These are phyloP conservation scores for Prototheca cutis DNA, from an alignment of 163 green algal genomes.

Conservation along the genomic window DNA sequence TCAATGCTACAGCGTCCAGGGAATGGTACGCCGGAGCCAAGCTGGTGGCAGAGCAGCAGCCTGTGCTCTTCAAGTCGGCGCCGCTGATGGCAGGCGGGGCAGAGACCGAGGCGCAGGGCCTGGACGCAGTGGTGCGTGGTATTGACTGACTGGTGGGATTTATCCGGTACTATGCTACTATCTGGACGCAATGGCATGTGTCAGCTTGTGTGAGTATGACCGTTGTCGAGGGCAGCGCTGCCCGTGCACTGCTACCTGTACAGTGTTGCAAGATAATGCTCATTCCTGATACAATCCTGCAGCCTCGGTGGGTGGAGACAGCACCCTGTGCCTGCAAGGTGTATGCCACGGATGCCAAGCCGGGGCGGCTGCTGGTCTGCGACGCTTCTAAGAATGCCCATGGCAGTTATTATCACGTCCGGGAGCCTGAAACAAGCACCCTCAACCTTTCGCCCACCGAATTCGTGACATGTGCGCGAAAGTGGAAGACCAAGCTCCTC, in stretches of 20 bases:
- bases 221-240: no score
- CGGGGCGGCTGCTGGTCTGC: not conserved
- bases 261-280: no score
- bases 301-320: no score
- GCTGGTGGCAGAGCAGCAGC: not conserved
- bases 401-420: slow-evolving; percentile 31
- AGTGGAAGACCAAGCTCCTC: not conserved
- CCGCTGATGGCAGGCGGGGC: no score
- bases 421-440: slow-evolving; percentile 31
- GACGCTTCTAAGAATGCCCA: not conserved
- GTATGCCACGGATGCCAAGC: not conserved
- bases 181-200: no score
- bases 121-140: no score
- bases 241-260: no score
- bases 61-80: not conserved
- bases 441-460: slow-evolving; percentile 27
- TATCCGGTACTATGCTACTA: no score
- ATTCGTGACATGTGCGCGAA: slow-evolving; percentile 19
- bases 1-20: not conserved
- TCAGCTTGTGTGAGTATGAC: no score
- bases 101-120: no score
- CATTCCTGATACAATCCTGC: not conserved
- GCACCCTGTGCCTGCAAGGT: no score
- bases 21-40: not conserved
- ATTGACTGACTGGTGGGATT: no score